Conservation (phyloP, 352 stramenopile genomes). For the Nannochloropsis limnetica region DNA sequence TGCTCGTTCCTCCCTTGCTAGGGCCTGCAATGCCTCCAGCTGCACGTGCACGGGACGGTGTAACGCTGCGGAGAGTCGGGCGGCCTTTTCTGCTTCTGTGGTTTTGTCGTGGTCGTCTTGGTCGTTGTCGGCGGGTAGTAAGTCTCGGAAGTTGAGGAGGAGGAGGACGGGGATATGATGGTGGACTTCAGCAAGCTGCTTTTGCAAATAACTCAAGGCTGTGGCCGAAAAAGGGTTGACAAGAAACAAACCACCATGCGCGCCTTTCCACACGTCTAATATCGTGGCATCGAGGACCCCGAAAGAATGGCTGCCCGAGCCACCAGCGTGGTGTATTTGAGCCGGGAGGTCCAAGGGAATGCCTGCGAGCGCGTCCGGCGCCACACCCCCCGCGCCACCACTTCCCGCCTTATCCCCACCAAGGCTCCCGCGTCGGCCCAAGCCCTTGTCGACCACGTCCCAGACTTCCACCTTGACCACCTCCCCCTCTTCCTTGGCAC, state of each 20-base stretch:
- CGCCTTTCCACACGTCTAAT: conserved; percentile 29
- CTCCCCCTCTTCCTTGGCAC: conserved; percentile 60
- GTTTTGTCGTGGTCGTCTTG: neutral
- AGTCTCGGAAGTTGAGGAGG: conserved; percentile 20
- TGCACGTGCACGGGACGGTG: neutral
- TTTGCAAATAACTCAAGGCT: neutral
- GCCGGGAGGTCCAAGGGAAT: neutral
- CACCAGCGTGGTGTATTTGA: neutral
- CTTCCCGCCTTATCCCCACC: neutral
- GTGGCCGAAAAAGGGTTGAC: conserved; percentile 20
- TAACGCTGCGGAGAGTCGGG: neutral
- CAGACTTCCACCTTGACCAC: conserved; percentile 75
- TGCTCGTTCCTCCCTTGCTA: neutral
- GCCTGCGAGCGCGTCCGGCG: conserved; percentile 20
- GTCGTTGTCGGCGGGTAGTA: neutral
- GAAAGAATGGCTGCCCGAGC: conserved; percentile 5
- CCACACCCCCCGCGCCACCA: neutral
- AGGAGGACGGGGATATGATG: neutral
- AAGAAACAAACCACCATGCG: neutral
- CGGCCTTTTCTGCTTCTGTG: neutral
- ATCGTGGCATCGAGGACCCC: conserved; percentile 15
- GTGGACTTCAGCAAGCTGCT: neutral
- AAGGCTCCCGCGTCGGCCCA: conserved; percentile 41
- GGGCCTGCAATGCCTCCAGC: neutral
- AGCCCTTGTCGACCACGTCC: conserved; percentile 74